phyloP scores from a whole-genome alignment of 139 green algal genomes.

The Monoraphidium neglectum region DNA sequence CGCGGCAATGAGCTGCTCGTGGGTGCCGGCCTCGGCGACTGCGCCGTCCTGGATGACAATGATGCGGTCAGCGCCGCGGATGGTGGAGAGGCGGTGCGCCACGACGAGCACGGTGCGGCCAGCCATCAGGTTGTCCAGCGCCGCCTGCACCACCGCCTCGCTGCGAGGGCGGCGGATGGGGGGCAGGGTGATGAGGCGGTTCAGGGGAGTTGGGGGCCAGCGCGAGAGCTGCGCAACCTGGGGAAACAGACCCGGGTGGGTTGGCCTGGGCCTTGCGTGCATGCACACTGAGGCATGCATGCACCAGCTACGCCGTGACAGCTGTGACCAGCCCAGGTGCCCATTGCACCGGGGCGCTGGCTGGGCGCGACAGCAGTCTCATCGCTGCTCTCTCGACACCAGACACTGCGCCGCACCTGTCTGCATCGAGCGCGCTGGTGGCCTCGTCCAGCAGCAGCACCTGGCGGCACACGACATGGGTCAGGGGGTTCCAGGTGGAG shows the following conservation, averaged over 20 bases:
- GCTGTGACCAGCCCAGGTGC: no score
- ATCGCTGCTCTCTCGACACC: not conserved
- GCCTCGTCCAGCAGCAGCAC: conserved; percentile 58
- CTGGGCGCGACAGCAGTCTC: not conserved
- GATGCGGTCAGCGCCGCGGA: conserved; percentile 84
- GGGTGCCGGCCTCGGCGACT: conserved; percentile 57
- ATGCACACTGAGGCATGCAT: not conserved
- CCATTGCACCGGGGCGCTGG: not conserved
- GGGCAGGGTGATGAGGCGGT: not conserved
- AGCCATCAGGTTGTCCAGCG: conserved; percentile 85
- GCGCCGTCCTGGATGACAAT: conserved; percentile 63
- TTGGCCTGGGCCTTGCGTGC: not conserved
- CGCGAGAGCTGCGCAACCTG: not conserved
- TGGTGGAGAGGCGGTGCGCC: conserved; percentile 89
- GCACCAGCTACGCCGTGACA: not conserved
- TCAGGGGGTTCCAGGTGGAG: not conserved
- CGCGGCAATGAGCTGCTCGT: conserved; percentile 30
- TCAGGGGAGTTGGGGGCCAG: not conserved
- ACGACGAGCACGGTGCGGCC: conserved; percentile 89
- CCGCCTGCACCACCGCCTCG: conserved; percentile 85
- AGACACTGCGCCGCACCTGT: conserved; percentile 12
- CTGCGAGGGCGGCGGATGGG: no score
- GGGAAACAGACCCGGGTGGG: not conserved
- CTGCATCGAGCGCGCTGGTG: conserved; percentile 68
- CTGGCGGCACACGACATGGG: not conserved